phyloP scores from a whole-genome alignment of 352 stramenopile species.

The Phytophthora niederhauseri region DNA sequence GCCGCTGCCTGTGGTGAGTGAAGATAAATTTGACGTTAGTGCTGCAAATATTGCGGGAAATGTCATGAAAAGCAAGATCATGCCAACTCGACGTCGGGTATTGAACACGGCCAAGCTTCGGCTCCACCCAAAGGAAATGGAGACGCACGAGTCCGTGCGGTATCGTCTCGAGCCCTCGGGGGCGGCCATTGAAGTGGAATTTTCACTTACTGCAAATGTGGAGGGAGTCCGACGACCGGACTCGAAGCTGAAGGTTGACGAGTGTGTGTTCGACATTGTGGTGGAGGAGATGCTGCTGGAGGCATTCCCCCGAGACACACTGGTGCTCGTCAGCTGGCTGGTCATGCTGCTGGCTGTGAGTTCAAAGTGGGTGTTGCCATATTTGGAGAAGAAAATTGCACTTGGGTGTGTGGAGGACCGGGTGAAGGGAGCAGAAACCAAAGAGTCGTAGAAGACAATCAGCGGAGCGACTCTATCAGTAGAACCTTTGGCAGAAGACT shows the following conservation, averaged over 20 bases:
- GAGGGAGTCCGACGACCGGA: slow-evolving; percentile 58
- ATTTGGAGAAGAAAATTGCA: slow-evolving; percentile 56
- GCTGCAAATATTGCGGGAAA: slow-evolving; percentile 25
- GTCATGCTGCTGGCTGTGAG: slow-evolving; percentile 45
- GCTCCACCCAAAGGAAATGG: slow-evolving; percentile 49
- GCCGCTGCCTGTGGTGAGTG: slow-evolving; percentile 18
- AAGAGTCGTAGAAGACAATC: background rate
- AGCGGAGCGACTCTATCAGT: too few relatives aligned
- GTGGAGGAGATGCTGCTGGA: slow-evolving; percentile 71
- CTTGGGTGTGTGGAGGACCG: slow-evolving; percentile 50
- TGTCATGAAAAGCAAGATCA: slow-evolving; percentile 25
- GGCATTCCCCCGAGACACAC: slow-evolving; percentile 56
- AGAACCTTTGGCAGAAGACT: too few relatives aligned
- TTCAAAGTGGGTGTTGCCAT: slow-evolving; percentile 49
- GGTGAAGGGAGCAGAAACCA: background rate
- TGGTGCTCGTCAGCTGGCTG: slow-evolving; percentile 65
- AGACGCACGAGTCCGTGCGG: slow-evolving; percentile 30
- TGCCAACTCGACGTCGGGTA: slow-evolving; percentile 36
- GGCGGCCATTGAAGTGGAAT: slow-evolving; percentile 38
- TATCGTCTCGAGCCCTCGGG: slow-evolving; percentile 39
- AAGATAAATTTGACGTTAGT: slow-evolving; percentile 17
- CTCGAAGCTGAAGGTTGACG: slow-evolving; percentile 29
- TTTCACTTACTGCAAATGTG: slow-evolving; percentile 51
- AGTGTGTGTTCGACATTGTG: slow-evolving; percentile 77
- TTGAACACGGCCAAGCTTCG: slow-evolving; percentile 79